Conservation (phyloP, 305 asterid species). For the Caryopteris hybrid region DNA sequence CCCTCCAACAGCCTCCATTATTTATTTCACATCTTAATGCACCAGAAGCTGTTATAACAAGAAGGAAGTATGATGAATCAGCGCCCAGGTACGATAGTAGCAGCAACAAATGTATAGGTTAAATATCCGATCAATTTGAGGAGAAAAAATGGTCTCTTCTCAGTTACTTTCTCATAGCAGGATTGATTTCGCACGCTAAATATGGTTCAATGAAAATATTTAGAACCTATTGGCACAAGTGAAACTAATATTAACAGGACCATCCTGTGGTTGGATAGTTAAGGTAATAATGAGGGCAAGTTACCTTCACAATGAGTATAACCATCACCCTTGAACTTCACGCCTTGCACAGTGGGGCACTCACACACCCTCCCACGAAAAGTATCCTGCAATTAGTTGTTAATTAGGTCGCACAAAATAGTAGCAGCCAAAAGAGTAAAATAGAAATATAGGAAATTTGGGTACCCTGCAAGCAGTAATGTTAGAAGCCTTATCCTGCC, state of each 20-base stretch:
- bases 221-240: neutral
- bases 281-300: neutral
- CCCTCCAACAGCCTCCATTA: constrained; percentile 96
- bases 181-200: neutral
- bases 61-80: constrained; percentile 9
- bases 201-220: neutral
- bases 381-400: constrained; percentile 56
- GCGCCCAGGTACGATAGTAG: neutral
- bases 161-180: neutral
- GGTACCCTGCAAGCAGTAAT: constrained; percentile 94
- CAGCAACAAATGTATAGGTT: neutral
- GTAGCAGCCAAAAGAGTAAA: constrained; percentile 17
- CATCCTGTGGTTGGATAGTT: neutral
- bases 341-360: constrained; percentile 79
- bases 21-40: constrained; percentile 77
- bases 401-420: constrained; percentile 11
- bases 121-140: neutral
- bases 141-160: neutral
- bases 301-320: constrained; percentile 85
- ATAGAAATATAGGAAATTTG: neutral
- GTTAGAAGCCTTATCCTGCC: constrained; percentile 79
- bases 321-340: constrained; percentile 70
- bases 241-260: neutral
- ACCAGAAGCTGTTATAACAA: constrained; percentile 71
- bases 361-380: constrained; percentile 79